Percentiles rank a stretch among this genome's conserved stretches.
Conservation (phyloP, 2,329 filamentous ascomycete genomes). For the Lachnellula occidentalis region DNA sequence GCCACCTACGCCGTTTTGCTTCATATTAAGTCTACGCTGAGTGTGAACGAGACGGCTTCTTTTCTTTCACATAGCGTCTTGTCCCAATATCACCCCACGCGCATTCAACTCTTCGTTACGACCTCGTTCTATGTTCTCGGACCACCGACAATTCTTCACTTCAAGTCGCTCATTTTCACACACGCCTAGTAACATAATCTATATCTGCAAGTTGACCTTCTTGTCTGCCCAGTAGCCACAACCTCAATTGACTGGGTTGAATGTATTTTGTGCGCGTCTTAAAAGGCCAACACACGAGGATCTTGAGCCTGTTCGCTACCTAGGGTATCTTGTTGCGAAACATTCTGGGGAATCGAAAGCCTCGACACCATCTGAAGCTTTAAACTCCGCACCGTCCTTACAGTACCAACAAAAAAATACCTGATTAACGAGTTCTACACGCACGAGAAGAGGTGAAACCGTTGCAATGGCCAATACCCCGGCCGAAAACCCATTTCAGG, state of each 20-base stretch:
- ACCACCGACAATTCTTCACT: not conserved
- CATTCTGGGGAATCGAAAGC: no score
- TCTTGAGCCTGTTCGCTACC: no score
- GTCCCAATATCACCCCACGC: conserved; percentile 6
- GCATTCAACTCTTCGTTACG: conserved; percentile 6
- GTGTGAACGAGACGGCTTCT: conserved; percentile 1
- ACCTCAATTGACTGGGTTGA: no score
- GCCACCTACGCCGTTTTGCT: not conserved
- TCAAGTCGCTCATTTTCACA: not conserved
- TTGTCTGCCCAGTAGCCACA: not conserved
- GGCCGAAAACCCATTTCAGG: conserved; percentile 2
- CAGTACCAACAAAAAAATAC: not conserved
- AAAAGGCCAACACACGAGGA: no score
- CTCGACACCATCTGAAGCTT: no score
- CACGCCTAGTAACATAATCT: not conserved
- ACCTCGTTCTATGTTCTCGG: not conserved
- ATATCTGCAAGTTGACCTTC: not conserved
- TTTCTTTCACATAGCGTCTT: not conserved
- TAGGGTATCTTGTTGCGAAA: no score
- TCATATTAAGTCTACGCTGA: not conserved
- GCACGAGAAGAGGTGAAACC: not conserved
- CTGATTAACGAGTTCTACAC: not conserved
- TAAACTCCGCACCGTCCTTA: no score
- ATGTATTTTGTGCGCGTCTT: no score
- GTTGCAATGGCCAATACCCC: not conserved